phyloP scores from a whole-genome alignment of 2,329 filamentous ascomycete species.

The Sarocladium brachiariae region DNA sequence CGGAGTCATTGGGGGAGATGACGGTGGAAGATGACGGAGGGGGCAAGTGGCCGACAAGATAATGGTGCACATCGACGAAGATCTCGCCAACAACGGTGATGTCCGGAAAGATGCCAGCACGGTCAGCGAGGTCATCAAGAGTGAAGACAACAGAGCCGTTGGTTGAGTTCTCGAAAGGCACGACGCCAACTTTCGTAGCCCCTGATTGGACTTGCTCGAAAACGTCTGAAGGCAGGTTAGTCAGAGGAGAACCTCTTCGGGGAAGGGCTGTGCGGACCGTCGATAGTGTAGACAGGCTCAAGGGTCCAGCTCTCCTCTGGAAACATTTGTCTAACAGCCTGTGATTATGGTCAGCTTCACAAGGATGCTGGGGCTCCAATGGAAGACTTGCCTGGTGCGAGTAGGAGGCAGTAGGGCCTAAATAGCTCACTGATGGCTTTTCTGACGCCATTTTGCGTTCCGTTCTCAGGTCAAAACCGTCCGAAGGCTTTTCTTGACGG shows the following conservation, averaged over 20 bases:
- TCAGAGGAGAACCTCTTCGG: not conserved
- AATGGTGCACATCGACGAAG: slow-evolving; percentile 85
- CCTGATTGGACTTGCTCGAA: slow-evolving; percentile 70
- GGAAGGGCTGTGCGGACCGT: slow-evolving; percentile 25
- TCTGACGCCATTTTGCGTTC: slow-evolving; percentile 18
- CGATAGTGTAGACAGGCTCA: slow-evolving; percentile 45
- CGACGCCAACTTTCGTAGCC: slow-evolving; percentile 63
- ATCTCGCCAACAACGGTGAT: slow-evolving; percentile 75
- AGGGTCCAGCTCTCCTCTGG: slow-evolving; percentile 40
- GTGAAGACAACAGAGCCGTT: slow-evolving; percentile 90
- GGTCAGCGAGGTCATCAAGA: slow-evolving; percentile 80
- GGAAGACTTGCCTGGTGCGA: slow-evolving; percentile 38
- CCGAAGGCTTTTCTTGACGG: too few species aligned
- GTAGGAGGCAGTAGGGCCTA: slow-evolving; percentile 43
- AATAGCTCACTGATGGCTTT: slow-evolving; percentile 39
- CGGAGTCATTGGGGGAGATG: slow-evolving; percentile 26
- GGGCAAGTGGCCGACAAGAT: slow-evolving; percentile 55
- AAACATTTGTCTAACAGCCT: slow-evolving; percentile 44
- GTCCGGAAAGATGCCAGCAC: slow-evolving; percentile 54
- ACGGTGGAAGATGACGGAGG: not conserved
- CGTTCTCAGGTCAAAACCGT: too few species aligned
- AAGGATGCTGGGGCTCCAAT: slow-evolving; percentile 5
- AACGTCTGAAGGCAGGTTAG: slow-evolving; percentile 45
- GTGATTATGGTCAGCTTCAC: slow-evolving; percentile 15
- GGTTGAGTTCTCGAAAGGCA: slow-evolving; percentile 93